A percentile compares a stretch with the other conserved stretches of the same genome.
Evolutionary conservation across 2,329 filamentous ascomycete genomes (phyloP).

Genomic region (Graphilbum fragrans): DNA sequence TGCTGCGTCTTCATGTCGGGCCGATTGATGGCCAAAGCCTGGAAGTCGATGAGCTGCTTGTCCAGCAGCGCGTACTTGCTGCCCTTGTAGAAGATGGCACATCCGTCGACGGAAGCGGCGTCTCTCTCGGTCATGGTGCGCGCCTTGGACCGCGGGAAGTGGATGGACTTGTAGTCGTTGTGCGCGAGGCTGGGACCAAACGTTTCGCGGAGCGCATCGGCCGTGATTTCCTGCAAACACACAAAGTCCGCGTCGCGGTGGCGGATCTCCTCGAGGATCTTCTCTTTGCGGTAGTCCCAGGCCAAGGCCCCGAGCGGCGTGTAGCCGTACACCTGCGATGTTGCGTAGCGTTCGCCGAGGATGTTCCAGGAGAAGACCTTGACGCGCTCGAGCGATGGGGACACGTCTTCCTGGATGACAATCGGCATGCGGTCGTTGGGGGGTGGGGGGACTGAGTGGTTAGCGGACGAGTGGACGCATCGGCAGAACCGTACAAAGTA

Average conservation of each 20-base stretch:
- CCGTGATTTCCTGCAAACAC: slow-evolving; percentile 87
- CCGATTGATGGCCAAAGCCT: slow-evolving; percentile 81
- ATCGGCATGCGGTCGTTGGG: slow-evolving; percentile 68
- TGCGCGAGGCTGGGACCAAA: slow-evolving; percentile 80
- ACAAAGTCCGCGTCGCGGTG: slow-evolving; percentile 77
- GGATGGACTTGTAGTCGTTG: slow-evolving; percentile 85
- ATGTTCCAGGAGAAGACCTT: slow-evolving; percentile 92
- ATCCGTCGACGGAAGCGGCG: slow-evolving; percentile 83
- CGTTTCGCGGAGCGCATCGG: slow-evolving; percentile 82
- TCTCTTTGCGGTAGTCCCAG: slow-evolving; percentile 77
- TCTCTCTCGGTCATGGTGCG: slow-evolving; percentile 88
- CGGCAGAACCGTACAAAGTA: neutral
- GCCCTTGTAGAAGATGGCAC: slow-evolving; percentile 79
- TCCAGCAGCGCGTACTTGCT: slow-evolving; percentile 90
- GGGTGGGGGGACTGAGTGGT: slow-evolving; percentile 49
- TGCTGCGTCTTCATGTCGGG: slow-evolving; percentile 96
- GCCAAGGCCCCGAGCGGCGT: slow-evolving; percentile 68
- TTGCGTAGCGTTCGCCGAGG: slow-evolving; percentile 87
- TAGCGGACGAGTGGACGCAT: neutral
- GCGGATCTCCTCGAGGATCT: slow-evolving; percentile 73
- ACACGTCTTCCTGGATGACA: slow-evolving; percentile 58
- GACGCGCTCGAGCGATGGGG: slow-evolving; percentile 53
- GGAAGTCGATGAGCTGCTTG: slow-evolving; percentile 89
- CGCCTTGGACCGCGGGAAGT: slow-evolving; percentile 80
- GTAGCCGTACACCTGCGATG: slow-evolving; percentile 76